Evolutionary conservation across 2,329 filamentous ascomycete species (phyloP).

Genomic region (Stylonectria norvegica): DNA sequence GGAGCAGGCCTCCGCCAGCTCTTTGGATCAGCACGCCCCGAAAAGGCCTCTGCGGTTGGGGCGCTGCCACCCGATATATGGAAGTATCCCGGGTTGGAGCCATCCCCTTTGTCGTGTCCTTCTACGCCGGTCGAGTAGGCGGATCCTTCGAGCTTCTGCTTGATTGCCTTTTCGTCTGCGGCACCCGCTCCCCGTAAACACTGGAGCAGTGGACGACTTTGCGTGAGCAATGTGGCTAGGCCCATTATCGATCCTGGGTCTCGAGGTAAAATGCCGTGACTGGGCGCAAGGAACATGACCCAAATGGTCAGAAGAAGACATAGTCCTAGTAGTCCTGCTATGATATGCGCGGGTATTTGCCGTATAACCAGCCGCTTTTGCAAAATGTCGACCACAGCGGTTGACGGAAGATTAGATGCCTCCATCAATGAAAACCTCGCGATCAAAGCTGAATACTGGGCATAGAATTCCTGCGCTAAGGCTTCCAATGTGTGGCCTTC

Average conservation of each 20-base stretch:
- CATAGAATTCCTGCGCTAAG: constrained; percentile 31
- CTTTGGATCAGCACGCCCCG: background rate
- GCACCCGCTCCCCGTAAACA: constrained; percentile 34
- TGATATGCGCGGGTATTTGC: constrained; percentile 29
- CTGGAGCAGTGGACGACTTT: constrained; percentile 35
- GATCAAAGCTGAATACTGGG: constrained; percentile 34
- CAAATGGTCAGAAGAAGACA: constrained; percentile 22
- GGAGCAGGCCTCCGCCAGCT: constrained; percentile 30
- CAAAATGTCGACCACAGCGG: constrained; percentile 24
- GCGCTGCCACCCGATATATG: constrained; percentile 26
- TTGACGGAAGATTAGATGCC: constrained; percentile 12
- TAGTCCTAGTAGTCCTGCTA: constrained; percentile 28
- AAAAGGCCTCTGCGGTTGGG: constrained; percentile 11
- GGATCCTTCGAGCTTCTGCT: constrained; percentile 25
- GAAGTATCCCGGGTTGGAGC: constrained; percentile 22
- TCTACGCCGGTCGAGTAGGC: constrained; percentile 35
- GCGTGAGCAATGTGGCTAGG: constrained; percentile 34
- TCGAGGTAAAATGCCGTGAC: constrained; percentile 34
- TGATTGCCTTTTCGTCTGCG: constrained; percentile 26
- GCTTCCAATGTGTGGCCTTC: constrained; percentile 21
- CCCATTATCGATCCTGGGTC: constrained; percentile 34
- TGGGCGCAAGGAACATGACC: constrained; percentile 24
- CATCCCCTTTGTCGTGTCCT: constrained; percentile 31
- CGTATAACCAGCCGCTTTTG: constrained; percentile 32
- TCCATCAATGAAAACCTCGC: constrained; percentile 31